phyloP scores from a whole-genome alignment of 2,329 filamentous ascomycete species.

The Fusarium nisikadoi region DNA sequence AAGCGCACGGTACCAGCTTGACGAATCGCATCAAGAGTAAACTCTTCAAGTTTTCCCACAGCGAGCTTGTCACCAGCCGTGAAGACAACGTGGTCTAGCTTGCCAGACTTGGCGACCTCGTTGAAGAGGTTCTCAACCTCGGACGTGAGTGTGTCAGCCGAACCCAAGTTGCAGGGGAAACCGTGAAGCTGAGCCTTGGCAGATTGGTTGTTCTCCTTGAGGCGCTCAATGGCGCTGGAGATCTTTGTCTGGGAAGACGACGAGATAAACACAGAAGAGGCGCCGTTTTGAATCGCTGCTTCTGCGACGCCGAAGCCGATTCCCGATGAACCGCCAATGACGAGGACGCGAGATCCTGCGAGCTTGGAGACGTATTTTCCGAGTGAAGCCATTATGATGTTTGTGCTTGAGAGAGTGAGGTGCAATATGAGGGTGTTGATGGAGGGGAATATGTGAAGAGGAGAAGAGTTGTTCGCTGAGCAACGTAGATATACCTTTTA shows the following conservation, averaged over 20 bases:
- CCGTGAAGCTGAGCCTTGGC: constrained; percentile 30
- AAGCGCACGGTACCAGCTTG: constrained; percentile 35
- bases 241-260: constrained; percentile 24
- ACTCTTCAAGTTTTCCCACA: constrained; percentile 25
- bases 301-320: constrained; percentile 40
- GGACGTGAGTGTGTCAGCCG: constrained; percentile 4
- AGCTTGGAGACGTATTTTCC: constrained; percentile 36
- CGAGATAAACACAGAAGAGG: constrained; percentile 26
- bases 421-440: neutral
- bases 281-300: constrained; percentile 29
- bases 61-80: constrained; percentile 32
- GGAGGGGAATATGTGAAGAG: neutral
- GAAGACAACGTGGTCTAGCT: constrained; percentile 36
- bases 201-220: constrained; percentile 22
- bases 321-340: constrained; percentile 39
- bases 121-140: constrained; percentile 32
- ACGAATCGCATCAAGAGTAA: constrained; percentile 16
- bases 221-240: constrained; percentile 21
- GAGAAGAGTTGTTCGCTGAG: neutral
- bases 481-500: constrained; percentile 6
- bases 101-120: constrained; percentile 22
- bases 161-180: constrained; percentile 28
- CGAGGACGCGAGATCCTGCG: constrained; percentile 33
- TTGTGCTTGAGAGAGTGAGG: no score
- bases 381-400: constrained; percentile 26